Conservation (phyloP, 495 filamentous ascomycete genomes). For the Penicillium canescens region DNA sequence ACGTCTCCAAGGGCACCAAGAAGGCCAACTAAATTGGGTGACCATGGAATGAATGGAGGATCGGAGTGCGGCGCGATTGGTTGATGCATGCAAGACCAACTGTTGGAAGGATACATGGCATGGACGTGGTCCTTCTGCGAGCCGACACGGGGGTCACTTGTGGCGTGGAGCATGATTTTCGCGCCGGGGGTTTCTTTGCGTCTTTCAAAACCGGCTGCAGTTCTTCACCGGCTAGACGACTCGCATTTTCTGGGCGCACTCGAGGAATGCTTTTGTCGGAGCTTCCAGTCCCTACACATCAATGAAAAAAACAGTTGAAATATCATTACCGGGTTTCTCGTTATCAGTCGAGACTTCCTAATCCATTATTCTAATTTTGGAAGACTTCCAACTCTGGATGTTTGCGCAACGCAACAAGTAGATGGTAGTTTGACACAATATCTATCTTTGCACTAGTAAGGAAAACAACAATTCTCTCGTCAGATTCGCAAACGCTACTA, state of each 20-base stretch:
- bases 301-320: slow-evolving; percentile 50
- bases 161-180: slow-evolving; percentile 7
- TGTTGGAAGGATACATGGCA: slow-evolving; percentile 30
- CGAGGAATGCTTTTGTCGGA: slow-evolving; percentile 34
- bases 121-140: slow-evolving; percentile 35
- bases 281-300: slow-evolving; percentile 36
- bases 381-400: background rate
- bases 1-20: slow-evolving; percentile 74
- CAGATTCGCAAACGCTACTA: no score
- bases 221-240: slow-evolving; percentile 32
- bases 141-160: slow-evolving; percentile 35
- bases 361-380: slow-evolving; percentile 10
- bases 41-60: slow-evolving; percentile 32
- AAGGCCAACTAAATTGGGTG: slow-evolving; percentile 48
- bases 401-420: background rate
- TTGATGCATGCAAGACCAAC: slow-evolving; percentile 35
- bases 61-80: slow-evolving; percentile 31
- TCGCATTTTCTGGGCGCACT: slow-evolving; percentile 38
- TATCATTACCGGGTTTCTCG: slow-evolving; percentile 23
- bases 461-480: no score
- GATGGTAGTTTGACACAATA: no score
- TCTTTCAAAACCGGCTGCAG: slow-evolving; percentile 28
- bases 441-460: no score
- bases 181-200: slow-evolving; percentile 27
- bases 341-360: slow-evolving; percentile 5